phyloP scores from a whole-genome alignment of 768 basidiomycete species.

The Hypholoma sublateritium region DNA sequence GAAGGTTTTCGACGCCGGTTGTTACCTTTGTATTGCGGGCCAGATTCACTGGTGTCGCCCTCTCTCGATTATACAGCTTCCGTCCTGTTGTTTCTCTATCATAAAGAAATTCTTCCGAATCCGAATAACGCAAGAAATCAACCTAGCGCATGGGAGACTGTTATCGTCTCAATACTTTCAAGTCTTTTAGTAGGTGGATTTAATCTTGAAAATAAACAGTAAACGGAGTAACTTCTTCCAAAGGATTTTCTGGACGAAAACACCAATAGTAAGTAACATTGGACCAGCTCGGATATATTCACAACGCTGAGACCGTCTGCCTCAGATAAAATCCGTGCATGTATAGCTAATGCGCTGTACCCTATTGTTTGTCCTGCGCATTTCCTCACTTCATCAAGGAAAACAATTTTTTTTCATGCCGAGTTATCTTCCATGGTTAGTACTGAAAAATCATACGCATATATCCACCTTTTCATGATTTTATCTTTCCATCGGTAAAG shows the following conservation, averaged over 20 bases:
- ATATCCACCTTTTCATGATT: slow-evolving; percentile 18
- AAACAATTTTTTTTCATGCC: slow-evolving; percentile 8
- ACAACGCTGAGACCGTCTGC: slow-evolving; percentile 9
- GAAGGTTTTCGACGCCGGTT: slow-evolving; percentile 42
- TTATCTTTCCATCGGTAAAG: slow-evolving; percentile 27
- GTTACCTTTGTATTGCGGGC: slow-evolving; percentile 41
- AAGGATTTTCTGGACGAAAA: slow-evolving; percentile 24
- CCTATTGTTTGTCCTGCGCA: slow-evolving; percentile 23
- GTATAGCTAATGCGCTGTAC: slow-evolving; percentile 16
- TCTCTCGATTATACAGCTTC: slow-evolving; percentile 41
- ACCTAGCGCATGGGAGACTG: slow-evolving; percentile 41
- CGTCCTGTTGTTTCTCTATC: slow-evolving; percentile 39
- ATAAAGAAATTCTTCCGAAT: slow-evolving; percentile 33
- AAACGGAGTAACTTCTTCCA: background rate
- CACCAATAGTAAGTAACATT: slow-evolving; percentile 6
- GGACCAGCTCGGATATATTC: background rate
- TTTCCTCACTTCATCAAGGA: slow-evolving; percentile 9
- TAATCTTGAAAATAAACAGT: background rate
- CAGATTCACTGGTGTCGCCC: slow-evolving; percentile 23
- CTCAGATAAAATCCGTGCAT: slow-evolving; percentile 17
- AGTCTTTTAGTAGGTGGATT: slow-evolving; percentile 32
- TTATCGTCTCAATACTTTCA: slow-evolving; percentile 48
- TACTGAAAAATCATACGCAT: slow-evolving; percentile 12
- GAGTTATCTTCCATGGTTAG: slow-evolving; percentile 27
- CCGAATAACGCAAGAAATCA: slow-evolving; percentile 14